Evolutionary conservation across 2,329 filamentous ascomycete species (phyloP), one percentile per base, ranked within the genome.

Genomic region (Aspergillus glaucus): DNA sequence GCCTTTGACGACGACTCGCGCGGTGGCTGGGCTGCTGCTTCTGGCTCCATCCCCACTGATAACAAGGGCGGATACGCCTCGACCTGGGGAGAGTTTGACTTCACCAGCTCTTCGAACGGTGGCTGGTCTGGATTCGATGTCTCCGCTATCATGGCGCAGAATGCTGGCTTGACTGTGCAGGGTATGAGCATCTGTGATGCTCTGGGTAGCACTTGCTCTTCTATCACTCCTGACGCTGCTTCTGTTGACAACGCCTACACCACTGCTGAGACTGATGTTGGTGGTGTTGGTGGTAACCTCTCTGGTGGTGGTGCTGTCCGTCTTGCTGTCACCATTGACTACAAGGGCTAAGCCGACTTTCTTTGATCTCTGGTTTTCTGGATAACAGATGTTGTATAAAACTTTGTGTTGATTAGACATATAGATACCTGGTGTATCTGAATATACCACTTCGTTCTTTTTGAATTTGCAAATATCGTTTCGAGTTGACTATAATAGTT

Each of bases 41-140:
- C 53, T 15, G 55, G 52, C n/a, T 40, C 46, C 12, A 52, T 68
- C 17, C 65, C 65, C 22, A 63, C 46, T 9, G 57, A 64, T 50
- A 9, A 21, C 6, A 44, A 44, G 22, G 65, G 65, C 34, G 58
- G 55, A 12, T 68, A 63, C 22, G 55, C 63, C 14, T 53, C 52
- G 47, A 68, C 65, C 21, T 68, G 63, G 63, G 65, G 63, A 40
- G 65, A 68, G 47, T 66, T 68, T 46, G 65, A 67, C 46, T 64
- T 68, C 43, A 60, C 57, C 6, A 62, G 56, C 45, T 43, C 47
- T 12, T 50, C 45, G 32, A 68, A 68, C 54, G 43, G 28, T 6
- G 62, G 57, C 47, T 65, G 62, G 61, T 65, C 62, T 47, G 64
- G 64, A 8, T 67, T 63, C 39, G 65, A 68, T 47, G 64, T 66